A percentile compares a stretch with the other conserved stretches of the same genome.
These are phyloP conservation scores for Saturnispora serradocipensis DNA, from an alignment of 805 yeast genomes.

Conservation along the genomic window DNA sequence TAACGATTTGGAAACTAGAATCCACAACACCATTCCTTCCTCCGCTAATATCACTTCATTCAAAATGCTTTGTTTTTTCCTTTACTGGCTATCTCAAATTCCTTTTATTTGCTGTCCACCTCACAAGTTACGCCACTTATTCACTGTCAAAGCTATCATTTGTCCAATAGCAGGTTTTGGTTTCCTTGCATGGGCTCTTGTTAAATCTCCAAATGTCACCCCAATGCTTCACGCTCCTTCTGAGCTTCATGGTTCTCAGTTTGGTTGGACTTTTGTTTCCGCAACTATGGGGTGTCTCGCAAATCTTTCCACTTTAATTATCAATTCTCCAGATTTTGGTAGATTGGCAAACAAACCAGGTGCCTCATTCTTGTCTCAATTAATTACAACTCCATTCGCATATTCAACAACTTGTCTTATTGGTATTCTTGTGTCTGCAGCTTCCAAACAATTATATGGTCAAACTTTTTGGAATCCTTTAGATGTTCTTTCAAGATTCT, in stretches of 20 bases:
- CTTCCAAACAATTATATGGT: conserved; percentile 26
- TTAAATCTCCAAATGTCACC: conserved; percentile 27
- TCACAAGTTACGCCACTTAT: conserved; percentile 27
- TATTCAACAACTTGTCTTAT: conserved; percentile 22
- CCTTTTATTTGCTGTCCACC: conserved; percentile 37
- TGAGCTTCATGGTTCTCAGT: conserved; percentile 5
- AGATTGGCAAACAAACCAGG: conserved; percentile 17
- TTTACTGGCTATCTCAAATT: conserved; percentile 36
- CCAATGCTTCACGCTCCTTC: conserved; percentile 13
- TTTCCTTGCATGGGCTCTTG: conserved; percentile 23
- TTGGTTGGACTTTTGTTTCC: conserved; percentile 15
- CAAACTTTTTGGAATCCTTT: conserved; percentile 37
- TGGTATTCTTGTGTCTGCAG: conserved; percentile 38
- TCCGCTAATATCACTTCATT: conserved; percentile 32
- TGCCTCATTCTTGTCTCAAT: conserved; percentile 16
- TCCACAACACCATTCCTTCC: conserved; percentile 33
- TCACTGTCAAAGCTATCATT: conserved; percentile 21
- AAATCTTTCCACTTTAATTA: conserved; percentile 21
- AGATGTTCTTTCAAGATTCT: conserved; percentile 31
- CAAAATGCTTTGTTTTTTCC: conserved; percentile 34
- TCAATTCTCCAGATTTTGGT: conserved; percentile 24
- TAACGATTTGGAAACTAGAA: conserved; percentile 13
- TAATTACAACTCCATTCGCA: conserved; percentile 34
- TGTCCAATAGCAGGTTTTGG: conserved; percentile 7
- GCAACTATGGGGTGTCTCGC: conserved; percentile 19